Conservation (phyloP, 2,329 filamentous ascomycete species). For the Trichophyton rubrum region DNA sequence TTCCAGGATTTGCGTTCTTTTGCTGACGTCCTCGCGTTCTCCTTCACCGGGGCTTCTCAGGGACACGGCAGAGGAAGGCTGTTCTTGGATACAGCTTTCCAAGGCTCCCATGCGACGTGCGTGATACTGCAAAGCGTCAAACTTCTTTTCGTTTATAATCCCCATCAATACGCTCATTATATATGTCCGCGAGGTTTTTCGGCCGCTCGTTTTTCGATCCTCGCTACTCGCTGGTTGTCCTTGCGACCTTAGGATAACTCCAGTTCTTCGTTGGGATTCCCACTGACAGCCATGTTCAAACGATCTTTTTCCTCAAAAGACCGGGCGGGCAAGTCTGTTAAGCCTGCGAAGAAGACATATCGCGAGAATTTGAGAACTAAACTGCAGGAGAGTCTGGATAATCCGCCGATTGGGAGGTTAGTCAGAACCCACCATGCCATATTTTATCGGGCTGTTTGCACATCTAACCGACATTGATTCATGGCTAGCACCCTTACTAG, state of each 20-base stretch:
- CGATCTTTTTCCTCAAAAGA: constrained; percentile 75
- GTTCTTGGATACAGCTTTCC: constrained; percentile 38
- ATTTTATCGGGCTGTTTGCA: background rate
- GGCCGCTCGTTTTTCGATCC: constrained; percentile 14
- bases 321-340: constrained; percentile 77
- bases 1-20: constrained; percentile 18
- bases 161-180: constrained; percentile 25
- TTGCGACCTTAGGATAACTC: constrained; percentile 26
- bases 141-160: constrained; percentile 18
- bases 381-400: constrained; percentile 71
- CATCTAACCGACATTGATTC: background rate
- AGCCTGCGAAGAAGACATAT: constrained; percentile 61
- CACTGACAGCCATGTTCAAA: constrained; percentile 64
- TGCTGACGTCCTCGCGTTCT: constrained; percentile 17
- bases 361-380: constrained; percentile 74
- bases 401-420: constrained; percentile 41
- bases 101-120: constrained; percentile 44
- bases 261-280: constrained; percentile 23
- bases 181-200: constrained; percentile 20
- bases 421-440: constrained; percentile 10
- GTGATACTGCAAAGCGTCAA: constrained; percentile 38
- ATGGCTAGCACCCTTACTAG: constrained; percentile 40
- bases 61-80: constrained; percentile 19
- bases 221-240: constrained; percentile 19
- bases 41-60: constrained; percentile 19